Conservation (phyloP, 352 stramenopile species). For the Sclerospora graminicola region DNA sequence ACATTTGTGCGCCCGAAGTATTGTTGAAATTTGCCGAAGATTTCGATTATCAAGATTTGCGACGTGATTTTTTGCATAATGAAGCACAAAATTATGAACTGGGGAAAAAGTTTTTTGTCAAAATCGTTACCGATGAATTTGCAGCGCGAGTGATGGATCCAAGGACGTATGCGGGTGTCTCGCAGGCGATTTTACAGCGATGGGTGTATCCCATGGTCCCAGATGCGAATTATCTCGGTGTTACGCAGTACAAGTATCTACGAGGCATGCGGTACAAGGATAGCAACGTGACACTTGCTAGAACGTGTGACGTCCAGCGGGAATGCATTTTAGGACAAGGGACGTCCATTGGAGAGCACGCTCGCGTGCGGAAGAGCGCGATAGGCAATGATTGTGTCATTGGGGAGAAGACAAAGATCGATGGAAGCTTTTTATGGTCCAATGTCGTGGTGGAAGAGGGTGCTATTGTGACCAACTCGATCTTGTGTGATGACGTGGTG, state of each 20-base stretch:
- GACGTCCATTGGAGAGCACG: constrained; percentile 42
- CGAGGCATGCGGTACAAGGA: constrained; percentile 83
- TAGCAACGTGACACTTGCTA: constrained; percentile 48
- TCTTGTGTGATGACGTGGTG: constrained; percentile 79
- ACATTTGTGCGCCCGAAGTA: constrained; percentile 97
- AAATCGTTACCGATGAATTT: constrained; percentile 90
- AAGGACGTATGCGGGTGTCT: constrained; percentile 89
- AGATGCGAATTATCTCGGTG: constrained; percentile 83
- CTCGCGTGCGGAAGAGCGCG: constrained; percentile 43
- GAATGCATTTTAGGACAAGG: constrained; percentile 68
- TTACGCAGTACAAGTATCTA: constrained; percentile 67
- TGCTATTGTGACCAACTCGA: constrained; percentile 59
- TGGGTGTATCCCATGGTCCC: constrained; percentile 95
- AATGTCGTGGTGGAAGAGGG: constrained; percentile 76
- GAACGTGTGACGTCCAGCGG: constrained; percentile 48
- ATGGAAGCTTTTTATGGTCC: constrained; percentile 75
- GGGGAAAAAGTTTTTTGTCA: constrained; percentile 94
- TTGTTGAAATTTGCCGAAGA: constrained; percentile 96
- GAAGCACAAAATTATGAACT: constrained; percentile 97
- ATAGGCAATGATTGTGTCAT: constrained; percentile 68
- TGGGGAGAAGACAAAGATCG: constrained; percentile 56
- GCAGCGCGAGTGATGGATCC: constrained; percentile 91
- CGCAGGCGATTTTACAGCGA: constrained; percentile 88
- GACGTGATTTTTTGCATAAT: constrained; percentile 93
- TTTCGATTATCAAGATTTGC: constrained; percentile 97